Base-by-base conservation (phyloP, 164 flowering plant species). In the Litsea cubeba region DNA sequence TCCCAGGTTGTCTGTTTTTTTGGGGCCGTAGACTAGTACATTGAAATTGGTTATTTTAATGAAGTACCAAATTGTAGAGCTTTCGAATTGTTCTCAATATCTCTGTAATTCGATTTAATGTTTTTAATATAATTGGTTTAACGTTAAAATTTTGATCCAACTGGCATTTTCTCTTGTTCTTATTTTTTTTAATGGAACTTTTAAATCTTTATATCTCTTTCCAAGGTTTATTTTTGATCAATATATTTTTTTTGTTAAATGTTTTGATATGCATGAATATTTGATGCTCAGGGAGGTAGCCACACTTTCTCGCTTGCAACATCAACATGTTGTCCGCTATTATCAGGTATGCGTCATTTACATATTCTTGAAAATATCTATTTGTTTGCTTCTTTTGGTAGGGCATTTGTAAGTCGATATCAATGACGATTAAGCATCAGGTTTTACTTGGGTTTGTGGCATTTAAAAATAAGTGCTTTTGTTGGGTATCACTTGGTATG, bases 271-370 rank as follows among this genome's bases (percentile, higher is more conserved):
- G 65, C 49, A 28, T 32, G 68, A 18, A 46, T 72, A 71, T 86
- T 77, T 79, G 83, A 78, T 88, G 72, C 75, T 76, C 76, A 95
- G 99, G 93, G 99, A 95, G 85, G 99, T 95, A 51, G 95, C 98
- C 30, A 93, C 99, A 3, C 97, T 95, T 78, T 89, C 99, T 8
- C 97, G 98, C 70, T 87, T 95, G 85, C 99, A 95, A 83, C 99
- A 95, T 87, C 97, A 89, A 50, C 98, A 95, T 85, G 97, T 95
- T 83, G 99, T 95, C 66, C 97, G 98, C 60, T 95, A 93, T 77
- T 95, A 95, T 84, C 99, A 95, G 95, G 99, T 92, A 30, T 4
- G 35, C 1, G 35, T 30, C 6, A 30, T 30, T 30, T 30, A 30
- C 50, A 74, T 46, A 64, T 62, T 71, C n/a, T 35, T 58, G 40